Conservation (phyloP, 2,329 filamentous ascomycete species). For the Trichoderma sp. region DNA sequence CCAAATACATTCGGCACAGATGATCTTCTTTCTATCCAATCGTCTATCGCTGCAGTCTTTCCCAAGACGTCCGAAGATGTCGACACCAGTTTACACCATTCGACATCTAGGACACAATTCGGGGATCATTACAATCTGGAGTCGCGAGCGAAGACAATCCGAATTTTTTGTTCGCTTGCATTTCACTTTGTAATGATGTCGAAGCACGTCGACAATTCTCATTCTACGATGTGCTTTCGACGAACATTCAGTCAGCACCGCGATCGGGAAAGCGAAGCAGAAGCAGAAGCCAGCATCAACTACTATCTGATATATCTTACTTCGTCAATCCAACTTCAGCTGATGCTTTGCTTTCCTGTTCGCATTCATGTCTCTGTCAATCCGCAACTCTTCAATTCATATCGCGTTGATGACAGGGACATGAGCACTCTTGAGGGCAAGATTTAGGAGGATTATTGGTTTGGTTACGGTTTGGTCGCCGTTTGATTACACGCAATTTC, state of each 20-base stretch:
- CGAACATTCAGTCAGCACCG: slow-evolving; percentile 6
- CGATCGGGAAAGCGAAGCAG: background rate
- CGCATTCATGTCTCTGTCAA: background rate
- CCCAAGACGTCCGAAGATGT: background rate
- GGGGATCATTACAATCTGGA: slow-evolving; percentile 7
- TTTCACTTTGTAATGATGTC: slow-evolving; percentile 9
- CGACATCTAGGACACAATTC: background rate
- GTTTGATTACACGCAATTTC: background rate
- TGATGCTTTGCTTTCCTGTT: background rate
- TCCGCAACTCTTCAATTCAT: background rate
- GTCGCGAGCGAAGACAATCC: background rate
- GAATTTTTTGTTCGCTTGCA: background rate
- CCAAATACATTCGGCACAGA: background rate
- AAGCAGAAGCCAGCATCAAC: background rate
- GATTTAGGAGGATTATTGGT: background rate
- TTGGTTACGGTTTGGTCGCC: background rate
- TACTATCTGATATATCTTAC: background rate
- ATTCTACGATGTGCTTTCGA: background rate
- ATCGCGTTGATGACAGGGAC: background rate
- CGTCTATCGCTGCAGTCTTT: background rate
- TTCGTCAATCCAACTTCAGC: background rate
- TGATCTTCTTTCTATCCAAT: background rate
- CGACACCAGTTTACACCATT: background rate
- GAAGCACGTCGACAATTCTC: background rate
- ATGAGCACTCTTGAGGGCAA: background rate